Evolutionary conservation across 306 rosid genomes (phyloP), one percentile per base, ranked within the genome.

Genomic region (Alnus glutinosa): DNA sequence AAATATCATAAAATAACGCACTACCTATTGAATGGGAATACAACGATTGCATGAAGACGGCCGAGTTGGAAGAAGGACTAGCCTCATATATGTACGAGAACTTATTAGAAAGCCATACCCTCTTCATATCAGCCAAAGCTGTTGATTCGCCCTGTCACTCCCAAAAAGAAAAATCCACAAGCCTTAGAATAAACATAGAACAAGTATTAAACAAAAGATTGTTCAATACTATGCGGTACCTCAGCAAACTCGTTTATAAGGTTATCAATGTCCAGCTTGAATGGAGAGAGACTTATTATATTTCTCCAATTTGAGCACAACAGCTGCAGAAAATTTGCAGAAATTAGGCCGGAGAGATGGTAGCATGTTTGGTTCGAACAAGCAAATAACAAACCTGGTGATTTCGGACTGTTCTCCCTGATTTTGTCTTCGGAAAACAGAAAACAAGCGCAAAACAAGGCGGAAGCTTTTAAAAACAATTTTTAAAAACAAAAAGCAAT

Each of bases 41-140:
- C 37, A 95, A 74, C 18, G 97, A 88, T 78, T 95, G 98, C 96
- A 95, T 90, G 54, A 95, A 92, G 92, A 95, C 91, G 64, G 90
- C 95, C 82, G 85, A 78, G 88, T 91, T 89, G 73, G 85, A 48
- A 54, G 90, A 81, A 78, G 98, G 97, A 82, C 77, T 78, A 49
- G 94, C 92, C 79, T 92, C 92, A 57, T 84, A 92, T 85, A 95
- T 90, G 86, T 83, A 90, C n/a, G 98, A 87, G 84, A 92, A 89
- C 79, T 86, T 92, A 75, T 86, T 91, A 11, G 90, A 89, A 81
- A 85, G 74, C 99, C 99, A 95, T 42, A 90, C 81, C 76, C 90
- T 89, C 86, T 91, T 92, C 94, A 92, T 89, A 30, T 85, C 92
- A 70, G 85, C 83, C 67, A 95, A 89, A 64, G 90, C 81, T 55